A percentile compares a stretch with the other conserved stretches of the same genome.
Evolutionary conservation across 805 yeast genomes (phyloP).

Genomic region (Ogataea pilisensis): DNA sequence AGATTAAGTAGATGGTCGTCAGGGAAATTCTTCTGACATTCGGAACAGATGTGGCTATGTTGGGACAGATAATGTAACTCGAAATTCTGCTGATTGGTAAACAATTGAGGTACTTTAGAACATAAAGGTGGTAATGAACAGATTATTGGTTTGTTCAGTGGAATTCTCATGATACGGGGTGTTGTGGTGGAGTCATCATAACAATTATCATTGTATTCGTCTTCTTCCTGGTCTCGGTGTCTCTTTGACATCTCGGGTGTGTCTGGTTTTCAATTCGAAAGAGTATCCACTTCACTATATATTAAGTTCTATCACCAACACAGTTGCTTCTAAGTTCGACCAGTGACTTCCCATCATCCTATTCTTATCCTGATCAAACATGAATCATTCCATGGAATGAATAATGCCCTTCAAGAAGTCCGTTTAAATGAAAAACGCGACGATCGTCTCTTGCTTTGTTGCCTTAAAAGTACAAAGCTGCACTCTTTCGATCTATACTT

Average conservation of each 20-base stretch:
- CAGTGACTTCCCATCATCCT: too few relatives aligned
- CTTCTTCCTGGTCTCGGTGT: neutral
- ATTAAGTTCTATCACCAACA: too few relatives aligned
- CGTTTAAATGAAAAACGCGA: too few relatives aligned
- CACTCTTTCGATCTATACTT: too few relatives aligned
- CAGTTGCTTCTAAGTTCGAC: too few relatives aligned
- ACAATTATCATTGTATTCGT: neutral
- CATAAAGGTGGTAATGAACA: slow-evolving; percentile 25
- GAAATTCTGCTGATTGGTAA: slow-evolving; percentile 9
- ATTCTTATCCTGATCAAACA: too few relatives aligned
- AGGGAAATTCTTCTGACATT: slow-evolving; percentile 41
- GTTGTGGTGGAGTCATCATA: neutral
- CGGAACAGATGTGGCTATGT: slow-evolving; percentile 32
- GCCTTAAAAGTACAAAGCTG: too few relatives aligned
- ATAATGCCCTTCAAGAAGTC: too few relatives aligned
- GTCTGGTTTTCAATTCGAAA: neutral
- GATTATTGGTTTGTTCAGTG: neutral
- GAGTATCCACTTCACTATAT: too few relatives aligned
- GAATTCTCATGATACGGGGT: neutral
- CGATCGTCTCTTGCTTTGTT: too few relatives aligned
- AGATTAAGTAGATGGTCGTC: slow-evolving; percentile 37
- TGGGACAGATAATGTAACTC: slow-evolving; percentile 24
- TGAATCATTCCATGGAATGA: too few relatives aligned
- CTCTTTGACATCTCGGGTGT: neutral
- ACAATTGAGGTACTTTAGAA: slow-evolving; percentile 8